Base-by-base conservation (phyloP, 2,329 filamentous ascomycete genomes). In the Monosporascus sp. region DNA sequence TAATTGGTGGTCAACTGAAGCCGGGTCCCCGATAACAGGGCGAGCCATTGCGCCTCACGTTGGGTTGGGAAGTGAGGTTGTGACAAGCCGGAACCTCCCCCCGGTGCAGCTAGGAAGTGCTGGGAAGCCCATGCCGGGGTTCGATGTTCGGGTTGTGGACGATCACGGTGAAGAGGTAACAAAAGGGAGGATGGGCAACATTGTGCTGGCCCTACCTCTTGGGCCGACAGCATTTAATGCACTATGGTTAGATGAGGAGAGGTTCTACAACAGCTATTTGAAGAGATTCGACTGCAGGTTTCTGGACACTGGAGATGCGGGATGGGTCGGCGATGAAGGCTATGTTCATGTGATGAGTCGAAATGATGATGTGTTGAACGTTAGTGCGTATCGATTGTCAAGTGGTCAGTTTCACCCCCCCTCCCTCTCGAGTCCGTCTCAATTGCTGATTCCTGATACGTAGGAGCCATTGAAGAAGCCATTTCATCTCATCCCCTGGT, bases 221-320 rank as follows among this genome's bases (percentile, higher is more conserved):
- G 90, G 89, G 0, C 93, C 92, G 0, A 94, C 91, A 0, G 91
- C 87, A 0, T 91, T 97, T 64, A 87, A 89, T 1, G 91, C 86
- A 1, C 75, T 97, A 1, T 97, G 92, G 88, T 76, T 86, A 50
- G 92, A 97, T 57, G 88, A 91, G 46, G 87, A 89, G 56, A 77
- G 92, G 37, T 96, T 96, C 68, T 95, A 91, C 70, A 86, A 82
- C 57, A 84, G 91, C 1, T 97, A 97, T 63, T 71, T 96, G 59
- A 88, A 88, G 70, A 78, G 92, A 14, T 97, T 97, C 65, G 64
- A 81, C 6, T 89, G 91, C 0, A 81, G 81, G 60, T 97, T 89
- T 89, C 71, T 97, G 44, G 92, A 97, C 66, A 97, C 92, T 0
- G 93, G 92, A 63, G 92, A 97, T 67, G 88, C 91, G 0, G 92